Conservation (phyloP, 345 rosid species). For the Camelina neglecta region DNA sequence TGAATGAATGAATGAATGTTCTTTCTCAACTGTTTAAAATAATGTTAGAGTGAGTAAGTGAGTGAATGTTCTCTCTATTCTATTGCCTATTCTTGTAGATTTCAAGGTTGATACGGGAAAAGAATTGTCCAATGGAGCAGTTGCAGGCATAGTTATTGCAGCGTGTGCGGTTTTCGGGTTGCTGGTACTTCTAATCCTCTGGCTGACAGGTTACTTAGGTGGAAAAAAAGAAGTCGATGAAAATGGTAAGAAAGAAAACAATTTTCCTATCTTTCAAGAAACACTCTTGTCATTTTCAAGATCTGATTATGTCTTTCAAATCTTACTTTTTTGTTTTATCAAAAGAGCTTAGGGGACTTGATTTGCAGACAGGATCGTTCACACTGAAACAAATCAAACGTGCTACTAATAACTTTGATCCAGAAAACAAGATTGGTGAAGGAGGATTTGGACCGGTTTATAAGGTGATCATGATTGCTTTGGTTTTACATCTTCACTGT, state of each 20-base stretch:
- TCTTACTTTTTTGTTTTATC: background rate
- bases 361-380: slow-evolving; percentile 78
- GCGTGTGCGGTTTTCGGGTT: slow-evolving; percentile 46
- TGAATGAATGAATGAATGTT: background rate
- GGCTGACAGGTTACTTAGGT: slow-evolving; percentile 61
- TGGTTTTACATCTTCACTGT: background rate
- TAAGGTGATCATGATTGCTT: slow-evolving; percentile 56
- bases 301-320: slow-evolving; percentile 1
- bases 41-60: background rate
- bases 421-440: slow-evolving; percentile 82
- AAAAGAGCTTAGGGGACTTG: slow-evolving; percentile 64
- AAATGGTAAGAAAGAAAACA: slow-evolving; percentile 49
- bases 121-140: slow-evolving; percentile 60
- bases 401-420: slow-evolving; percentile 75
- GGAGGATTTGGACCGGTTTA: slow-evolving; percentile 95
- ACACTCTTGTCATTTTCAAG: background rate
- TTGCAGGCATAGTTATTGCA: slow-evolving; percentile 67
- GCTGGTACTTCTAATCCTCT: slow-evolving; percentile 51
- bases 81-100: slow-evolving; percentile 48
- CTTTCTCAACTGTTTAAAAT: background rate
- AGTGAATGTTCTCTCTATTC: slow-evolving; percentile 22
- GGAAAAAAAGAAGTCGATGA: slow-evolving; percentile 54
- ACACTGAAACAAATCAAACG: slow-evolving; percentile 74
- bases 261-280: slow-evolving; percentile 10
- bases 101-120: slow-evolving; percentile 64